Base-by-base conservation (phyloP, 106 monocot genomes). In the Acorus calamus region DNA sequence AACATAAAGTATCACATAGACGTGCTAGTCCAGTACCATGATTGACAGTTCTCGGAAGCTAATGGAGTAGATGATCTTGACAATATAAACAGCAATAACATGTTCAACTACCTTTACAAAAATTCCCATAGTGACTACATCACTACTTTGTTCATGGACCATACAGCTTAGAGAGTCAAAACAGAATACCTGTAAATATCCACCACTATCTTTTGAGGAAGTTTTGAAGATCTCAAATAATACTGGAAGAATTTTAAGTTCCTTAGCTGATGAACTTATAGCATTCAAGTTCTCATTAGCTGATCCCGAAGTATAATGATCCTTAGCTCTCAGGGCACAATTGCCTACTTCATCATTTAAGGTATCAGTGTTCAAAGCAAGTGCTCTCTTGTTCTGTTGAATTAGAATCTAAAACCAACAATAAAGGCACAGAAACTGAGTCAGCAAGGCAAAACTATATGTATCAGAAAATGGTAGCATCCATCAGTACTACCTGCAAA, bases 181-280 rank as follows among this genome's bases (percentile, higher is more conserved):
- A 11, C 42, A 48, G 66, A 4, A 55, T 86, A 94, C 89, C 89
- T 84, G 83, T 67, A 94, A 82, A 52, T 77, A 81, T 69, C 89
- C 89, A 45, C 71, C 80, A 73, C 51, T 73, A 48, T 84, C 89
- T 49, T 80, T 84, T 66, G 86, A 82, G 63, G 75, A 68, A 50
- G 76, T 67, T 51, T 89, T 69, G 67, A 86, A 86, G 5, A 84
- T 65, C 46, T 81, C 73, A 57, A 67, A 81, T 47, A 89, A 72
- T 49, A 75, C 84, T 51, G 71, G 64, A 14, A 94, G 49, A 67
- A 94, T 69, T 28, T 84, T 66, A 56, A 67, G 47, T n/a, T n/a
- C n/a, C n/a, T n/a, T n/a, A 62, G 86, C 76, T 54, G 6, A 62
- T 69, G 69, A 73, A 28, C 66, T 42, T 43, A 94, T 81, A 42